Base-by-base conservation (phyloP, 768 basidiomycete species). In the Pisolithus microcarpus region DNA sequence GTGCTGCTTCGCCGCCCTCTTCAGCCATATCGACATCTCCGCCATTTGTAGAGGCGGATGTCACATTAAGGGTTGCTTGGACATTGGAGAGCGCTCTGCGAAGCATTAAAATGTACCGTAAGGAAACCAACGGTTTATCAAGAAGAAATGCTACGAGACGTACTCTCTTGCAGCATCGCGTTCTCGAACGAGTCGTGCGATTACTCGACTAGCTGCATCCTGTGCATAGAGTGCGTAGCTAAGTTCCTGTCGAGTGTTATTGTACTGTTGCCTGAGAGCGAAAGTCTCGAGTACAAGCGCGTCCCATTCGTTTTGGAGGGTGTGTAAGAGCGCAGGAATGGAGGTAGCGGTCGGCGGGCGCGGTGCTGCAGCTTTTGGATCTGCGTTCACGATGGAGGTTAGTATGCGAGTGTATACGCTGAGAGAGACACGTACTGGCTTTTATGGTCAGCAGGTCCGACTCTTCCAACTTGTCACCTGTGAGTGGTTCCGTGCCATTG, bases 221-320 rank as follows among this genome's bases (percentile, higher is more conserved):
- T 95, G 90, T 48, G 89, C 77, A 62, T 98, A 99, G 38, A 98
- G 78, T 8, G 95, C 84, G 68, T 97, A 94, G 64, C 92, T 95
- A 48, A 98, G 76, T 67, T 99, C 96, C 65, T 98, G 96, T 49
- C 93, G 82, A 43, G 79, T 77, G 24, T 84, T 80, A 67, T 90
- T 87, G 71, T 87, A 80, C 66, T 95, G 88, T 62, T 94, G 87
- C 66, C 90, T 90, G 51, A 98, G 80, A 31, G 88, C 80, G 67
- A 90, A 87, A 4, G 81, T 83, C 69, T 94, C 93, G 50, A 99
- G 82, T 58, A 96, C 87, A 60, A 91, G 75, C 19, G 93, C 83
- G 70, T 99, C 96, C 82, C 90, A 98, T 73, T 99, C 96, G 60
- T 93, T 90, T 75, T 97, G 93, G 26, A 99, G 78, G n/a, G 87